Percentiles rank a stretch among this genome's conserved stretches.
phyloP scores from a whole-genome alignment of 2,329 filamentous ascomycete species.

The Gremmenia infestans region DNA sequence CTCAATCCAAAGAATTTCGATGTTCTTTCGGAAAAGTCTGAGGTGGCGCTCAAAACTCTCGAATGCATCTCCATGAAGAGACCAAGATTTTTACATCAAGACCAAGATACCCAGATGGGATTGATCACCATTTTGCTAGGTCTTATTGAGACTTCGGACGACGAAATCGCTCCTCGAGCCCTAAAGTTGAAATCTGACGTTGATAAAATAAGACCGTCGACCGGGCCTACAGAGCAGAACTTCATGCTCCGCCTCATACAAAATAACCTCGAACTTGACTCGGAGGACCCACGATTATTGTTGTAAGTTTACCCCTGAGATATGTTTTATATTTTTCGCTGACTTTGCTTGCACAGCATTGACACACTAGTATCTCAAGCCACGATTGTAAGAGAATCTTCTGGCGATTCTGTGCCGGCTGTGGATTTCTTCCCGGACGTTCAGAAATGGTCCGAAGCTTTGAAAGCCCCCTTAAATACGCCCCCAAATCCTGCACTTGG shows the following conservation, averaged over 20 bases:
- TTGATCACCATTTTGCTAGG: constrained; percentile 50
- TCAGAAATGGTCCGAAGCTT: constrained; percentile 59
- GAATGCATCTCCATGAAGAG: constrained; percentile 43
- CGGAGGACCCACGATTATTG: constrained; percentile 43
- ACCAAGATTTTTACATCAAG: constrained; percentile 40
- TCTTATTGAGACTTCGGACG: constrained; percentile 46
- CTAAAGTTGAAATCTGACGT: constrained; percentile 40
- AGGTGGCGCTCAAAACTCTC: constrained; percentile 39
- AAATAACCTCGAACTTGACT: constrained; percentile 44
- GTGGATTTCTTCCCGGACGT: constrained; percentile 56
- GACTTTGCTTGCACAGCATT: constrained; percentile 36
- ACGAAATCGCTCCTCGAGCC: constrained; percentile 25
- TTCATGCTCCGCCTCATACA: constrained; percentile 49
- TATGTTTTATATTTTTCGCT: not conserved
- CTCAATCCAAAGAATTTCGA: constrained; percentile 19
- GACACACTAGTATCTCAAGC: constrained; percentile 50
- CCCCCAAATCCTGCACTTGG: constrained; percentile 60
- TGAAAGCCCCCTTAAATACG: constrained; percentile 50
- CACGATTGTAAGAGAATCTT: constrained; percentile 35
- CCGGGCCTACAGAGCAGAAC: constrained; percentile 23
- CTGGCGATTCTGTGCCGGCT: constrained; percentile 29
- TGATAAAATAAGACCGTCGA: constrained; percentile 29
- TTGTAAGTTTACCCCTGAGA: constrained; percentile 35
- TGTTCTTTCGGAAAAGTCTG: constrained; percentile 4
- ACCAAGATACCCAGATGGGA: constrained; percentile 44